Evolutionary conservation across 805 yeast genomes (phyloP), one percentile per base, ranked within the genome.

Genomic region (Ogataea kodamae): DNA sequence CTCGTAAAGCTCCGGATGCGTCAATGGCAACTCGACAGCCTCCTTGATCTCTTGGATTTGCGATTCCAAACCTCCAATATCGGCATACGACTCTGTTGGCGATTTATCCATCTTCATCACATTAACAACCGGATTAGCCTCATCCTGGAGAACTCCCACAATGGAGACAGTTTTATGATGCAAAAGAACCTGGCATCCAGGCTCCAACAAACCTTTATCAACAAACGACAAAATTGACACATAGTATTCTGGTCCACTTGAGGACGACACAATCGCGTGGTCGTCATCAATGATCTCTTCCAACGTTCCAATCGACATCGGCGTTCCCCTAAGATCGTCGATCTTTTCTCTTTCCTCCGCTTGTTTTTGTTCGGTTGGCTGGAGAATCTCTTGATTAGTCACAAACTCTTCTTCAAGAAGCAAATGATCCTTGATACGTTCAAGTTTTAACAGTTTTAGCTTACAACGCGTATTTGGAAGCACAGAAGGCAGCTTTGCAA

Each of bases 281-380:
- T 92, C 98, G 61, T 92, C 98, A 57, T 92, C 98, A 49, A 92
- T 86, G 42, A 92, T 86, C 66, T 92, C 98, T 59, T 92, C 98
- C 52, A 92, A 70, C 3, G 96, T 88, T 30, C 98, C 98, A 42
- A 92, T 83, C 24, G 95, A 81, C 84, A 92, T 81, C 37, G 98
- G 98, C 26, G 86, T 78, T 5, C 98, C 98, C 61, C 98, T 79
- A 54, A 92, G 74, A 49, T 89, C 97, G 57, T 92, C 97, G 38
- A 92, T 81, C 60, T 89, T 88, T 49, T 87, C 89, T 49, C 96
- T 74, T 62, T 92, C 98, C 60, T 92, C 98, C 16, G 87, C 94
- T 55, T 89, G 95, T 61, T 86, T 86, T 55, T 92, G 95, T 59
- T 92, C 97, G 25, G 95, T 87, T 6, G 97, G 97, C 55, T 89